These are phyloP conservation scores for Pythium periplocum DNA, from an alignment of 352 stramenopile species.

Conservation along the genomic window DNA sequence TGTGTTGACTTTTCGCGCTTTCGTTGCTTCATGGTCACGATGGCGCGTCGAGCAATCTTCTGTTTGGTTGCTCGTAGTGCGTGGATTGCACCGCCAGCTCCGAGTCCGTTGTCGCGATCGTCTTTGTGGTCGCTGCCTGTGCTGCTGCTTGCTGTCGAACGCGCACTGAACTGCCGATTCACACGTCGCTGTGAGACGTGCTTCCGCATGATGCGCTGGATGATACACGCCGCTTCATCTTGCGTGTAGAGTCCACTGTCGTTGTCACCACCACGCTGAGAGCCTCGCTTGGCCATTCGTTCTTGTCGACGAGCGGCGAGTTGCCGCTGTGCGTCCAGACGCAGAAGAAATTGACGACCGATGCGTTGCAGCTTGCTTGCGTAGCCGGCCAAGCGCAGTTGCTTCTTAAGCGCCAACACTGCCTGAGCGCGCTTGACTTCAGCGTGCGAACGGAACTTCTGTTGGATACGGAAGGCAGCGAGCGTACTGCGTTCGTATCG, in stretches of 20 bases:
- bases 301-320: constrained; percentile 13
- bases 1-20: constrained; percentile 36
- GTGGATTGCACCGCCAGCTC: constrained; percentile 20
- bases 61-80: constrained; percentile 20
- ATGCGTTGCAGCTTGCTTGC: constrained; percentile 39
- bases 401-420: constrained; percentile 26
- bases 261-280: background rate
- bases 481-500: constrained; percentile 22
- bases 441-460: constrained; percentile 29
- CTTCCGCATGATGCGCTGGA: constrained; percentile 39
- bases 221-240: constrained; percentile 28
- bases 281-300: background rate
- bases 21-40: constrained; percentile 16
- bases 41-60: constrained; percentile 17
- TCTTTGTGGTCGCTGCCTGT: constrained; percentile 26
- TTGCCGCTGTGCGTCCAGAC: constrained; percentile 23
- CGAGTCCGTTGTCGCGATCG: constrained; percentile 15
- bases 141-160: constrained; percentile 21
- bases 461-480: constrained; percentile 43
- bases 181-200: constrained; percentile 27
- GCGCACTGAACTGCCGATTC: constrained; percentile 27
- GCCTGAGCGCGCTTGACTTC: constrained; percentile 37
- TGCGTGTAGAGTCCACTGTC: constrained; percentile 14
- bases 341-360: constrained; percentile 24
- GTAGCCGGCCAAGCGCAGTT: constrained; percentile 25